phyloP scores from a whole-genome alignment of 148 eudicot genomes.

The Fagopyrum tataricum region DNA sequence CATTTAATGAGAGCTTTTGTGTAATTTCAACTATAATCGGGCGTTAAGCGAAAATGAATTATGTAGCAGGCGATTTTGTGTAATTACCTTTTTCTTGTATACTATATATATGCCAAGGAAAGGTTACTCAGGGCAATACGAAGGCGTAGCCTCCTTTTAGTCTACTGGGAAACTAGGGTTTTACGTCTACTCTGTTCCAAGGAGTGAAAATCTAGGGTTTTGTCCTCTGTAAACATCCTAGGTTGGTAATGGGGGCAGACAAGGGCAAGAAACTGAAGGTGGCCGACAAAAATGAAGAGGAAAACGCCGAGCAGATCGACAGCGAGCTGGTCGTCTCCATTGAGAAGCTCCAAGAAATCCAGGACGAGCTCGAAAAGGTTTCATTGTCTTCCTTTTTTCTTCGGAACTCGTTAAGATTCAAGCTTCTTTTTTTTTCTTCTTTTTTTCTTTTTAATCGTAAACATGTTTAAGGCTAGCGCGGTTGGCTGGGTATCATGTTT shows the following conservation, averaged over 20 bases:
- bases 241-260: slow-evolving; percentile 47
- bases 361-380: slow-evolving; percentile 95
- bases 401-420: neutral
- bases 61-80: no score
- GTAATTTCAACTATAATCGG: no score
- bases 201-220: slow-evolving; percentile 8
- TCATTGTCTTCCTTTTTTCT: neutral
- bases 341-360: slow-evolving; percentile 84
- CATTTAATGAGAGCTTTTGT: no score
- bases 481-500: no score
- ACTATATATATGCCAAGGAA: no score
- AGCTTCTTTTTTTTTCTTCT: no score
- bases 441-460: neutral
- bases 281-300: slow-evolving; percentile 45
- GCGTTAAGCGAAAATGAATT: no score
- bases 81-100: no score
- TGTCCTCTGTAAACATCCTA: neutral
- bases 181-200: neutral
- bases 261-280: slow-evolving; percentile 71
- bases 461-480: no score
- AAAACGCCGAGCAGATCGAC: slow-evolving; percentile 47
- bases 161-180: slow-evolving; percentile 7
- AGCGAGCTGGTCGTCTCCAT: slow-evolving; percentile 56
- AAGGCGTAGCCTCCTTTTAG: neutral
- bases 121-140: no score